phyloP scores from a whole-genome alignment of 352 stramenopile species.

The Globisporangium lucens region DNA sequence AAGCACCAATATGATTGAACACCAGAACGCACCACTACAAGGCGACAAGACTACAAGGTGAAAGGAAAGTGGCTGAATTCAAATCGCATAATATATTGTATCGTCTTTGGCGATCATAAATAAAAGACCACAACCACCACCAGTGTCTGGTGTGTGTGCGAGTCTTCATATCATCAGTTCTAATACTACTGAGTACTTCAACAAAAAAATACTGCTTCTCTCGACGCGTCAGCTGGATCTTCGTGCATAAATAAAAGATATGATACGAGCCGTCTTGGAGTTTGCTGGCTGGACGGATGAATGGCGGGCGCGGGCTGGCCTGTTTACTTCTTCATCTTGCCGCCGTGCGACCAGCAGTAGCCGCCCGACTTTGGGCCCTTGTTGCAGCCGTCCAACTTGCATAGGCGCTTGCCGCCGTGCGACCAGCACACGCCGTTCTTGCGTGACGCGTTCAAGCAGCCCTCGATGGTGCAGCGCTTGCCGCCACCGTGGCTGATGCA shows the following conservation, averaged over 20 bases:
- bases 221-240: constrained; percentile 1
- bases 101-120: constrained; percentile 11
- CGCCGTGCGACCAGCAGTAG: constrained; percentile 82
- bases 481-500: constrained; percentile 85
- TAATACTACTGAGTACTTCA: constrained; percentile 5
- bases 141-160: not conserved
- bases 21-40: not conserved
- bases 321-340: constrained; percentile 80
- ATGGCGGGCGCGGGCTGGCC: not conserved
- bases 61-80: not conserved
- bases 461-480: constrained; percentile 71
- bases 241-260: constrained; percentile 21
- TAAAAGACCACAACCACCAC: constrained; percentile 2
- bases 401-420: constrained; percentile 77
- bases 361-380: constrained; percentile 79
- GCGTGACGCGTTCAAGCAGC: constrained; percentile 73
- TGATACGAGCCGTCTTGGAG: not conserved
- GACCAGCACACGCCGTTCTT: constrained; percentile 84
- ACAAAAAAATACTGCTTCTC: constrained; percentile 9
- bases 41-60: not conserved
- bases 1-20: not conserved
- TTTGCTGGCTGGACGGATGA: not conserved
- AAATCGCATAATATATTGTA: constrained; percentile 18
- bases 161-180: constrained; percentile 2
- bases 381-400: constrained; percentile 75